These are phyloP conservation scores for Sodiomyces alkalinus DNA, from an alignment of 2,329 filamentous ascomycete species.

Conservation along the genomic window DNA sequence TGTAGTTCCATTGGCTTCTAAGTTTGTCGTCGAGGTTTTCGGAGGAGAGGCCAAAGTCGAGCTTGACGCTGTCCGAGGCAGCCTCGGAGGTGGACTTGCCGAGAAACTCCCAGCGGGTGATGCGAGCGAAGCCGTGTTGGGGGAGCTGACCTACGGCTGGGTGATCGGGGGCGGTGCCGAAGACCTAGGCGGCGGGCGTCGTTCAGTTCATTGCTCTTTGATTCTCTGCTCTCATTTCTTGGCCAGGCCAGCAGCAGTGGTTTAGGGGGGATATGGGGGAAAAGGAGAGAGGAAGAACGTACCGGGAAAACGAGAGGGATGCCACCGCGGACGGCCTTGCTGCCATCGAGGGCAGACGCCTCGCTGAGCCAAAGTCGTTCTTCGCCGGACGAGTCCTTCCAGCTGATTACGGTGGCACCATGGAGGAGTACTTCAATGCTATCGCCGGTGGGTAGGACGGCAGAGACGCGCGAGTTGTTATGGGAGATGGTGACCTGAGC, in stretches of 20 bases:
- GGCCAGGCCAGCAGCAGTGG: too few relatives aligned
- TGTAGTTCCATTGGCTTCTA: conserved; percentile 64
- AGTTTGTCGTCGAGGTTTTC: conserved; percentile 53
- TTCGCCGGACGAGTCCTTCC: conserved; percentile 65
- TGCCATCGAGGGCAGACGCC: conserved; percentile 66
- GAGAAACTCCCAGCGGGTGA: conserved; percentile 81
- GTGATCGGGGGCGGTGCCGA: conserved; percentile 66
- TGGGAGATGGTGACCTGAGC: conserved; percentile 61
- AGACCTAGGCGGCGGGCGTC: too few relatives aligned
- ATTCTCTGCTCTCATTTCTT: too few relatives aligned
- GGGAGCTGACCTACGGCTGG: conserved; percentile 66
- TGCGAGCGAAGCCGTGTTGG: conserved; percentile 91
- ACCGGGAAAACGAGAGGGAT: conserved; percentile 91
- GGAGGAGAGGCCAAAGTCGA: conserved; percentile 83
- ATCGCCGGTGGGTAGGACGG: conserved; percentile 72
- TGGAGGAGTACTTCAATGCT: conserved; percentile 75
- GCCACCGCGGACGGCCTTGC: conserved; percentile 78
- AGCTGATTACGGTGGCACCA: conserved; percentile 83
- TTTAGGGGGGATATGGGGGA: too few relatives aligned
- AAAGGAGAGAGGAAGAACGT: conserved; percentile 21
- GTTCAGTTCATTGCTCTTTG: too few relatives aligned
- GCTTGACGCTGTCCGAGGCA: conserved; percentile 59
- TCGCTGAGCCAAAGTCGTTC: conserved; percentile 84
- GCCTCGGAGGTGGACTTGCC: conserved; percentile 53
- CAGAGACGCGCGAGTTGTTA: conserved; percentile 58